These are phyloP conservation scores for Sporothrix protearum DNA, from an alignment of 2,329 filamentous ascomycete genomes.

Conservation along the genomic window DNA sequence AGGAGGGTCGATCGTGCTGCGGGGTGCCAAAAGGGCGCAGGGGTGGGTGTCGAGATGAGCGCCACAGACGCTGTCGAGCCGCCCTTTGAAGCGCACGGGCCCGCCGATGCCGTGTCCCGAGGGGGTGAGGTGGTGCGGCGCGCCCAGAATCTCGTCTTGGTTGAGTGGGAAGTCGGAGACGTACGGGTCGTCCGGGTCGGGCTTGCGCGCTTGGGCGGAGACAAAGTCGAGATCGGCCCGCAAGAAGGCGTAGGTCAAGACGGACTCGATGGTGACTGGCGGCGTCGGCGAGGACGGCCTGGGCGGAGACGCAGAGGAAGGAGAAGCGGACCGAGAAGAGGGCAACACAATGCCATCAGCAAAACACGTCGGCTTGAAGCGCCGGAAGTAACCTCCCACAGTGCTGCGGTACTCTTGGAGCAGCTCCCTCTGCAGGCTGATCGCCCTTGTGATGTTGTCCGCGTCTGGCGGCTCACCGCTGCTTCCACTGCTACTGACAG, in stretches of 20 bases:
- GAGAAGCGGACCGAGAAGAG: conserved; percentile 24
- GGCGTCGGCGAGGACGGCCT: background rate
- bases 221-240: conserved; percentile 94
- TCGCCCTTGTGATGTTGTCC: conserved; percentile 5
- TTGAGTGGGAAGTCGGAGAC: conserved; percentile 76
- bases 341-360: conserved; percentile 27
- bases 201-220: conserved; percentile 78
- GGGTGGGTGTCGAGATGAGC: conserved; percentile 86
- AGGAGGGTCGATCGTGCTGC: conserved; percentile 77
- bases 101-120: conserved; percentile 67
- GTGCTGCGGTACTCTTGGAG: conserved; percentile 75
- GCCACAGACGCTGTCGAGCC: conserved; percentile 89
- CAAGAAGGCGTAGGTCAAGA: conserved; percentile 88
- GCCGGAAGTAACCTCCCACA: conserved; percentile 89
- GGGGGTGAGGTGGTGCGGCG: conserved; percentile 50
- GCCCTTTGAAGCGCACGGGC: conserved; percentile 77
- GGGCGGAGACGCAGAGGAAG: background rate
- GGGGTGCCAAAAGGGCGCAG: conserved; percentile 93
- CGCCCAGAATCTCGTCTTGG: conserved; percentile 75
- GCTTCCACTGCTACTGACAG: background rate
- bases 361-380: conserved; percentile 82
- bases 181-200: conserved; percentile 67
- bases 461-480: background rate
- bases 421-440: conserved; percentile 64
- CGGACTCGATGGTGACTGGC: conserved; percentile 63